Evolutionary conservation across 306 rosid genomes (phyloP).

Genomic region (Delonix regia): DNA sequence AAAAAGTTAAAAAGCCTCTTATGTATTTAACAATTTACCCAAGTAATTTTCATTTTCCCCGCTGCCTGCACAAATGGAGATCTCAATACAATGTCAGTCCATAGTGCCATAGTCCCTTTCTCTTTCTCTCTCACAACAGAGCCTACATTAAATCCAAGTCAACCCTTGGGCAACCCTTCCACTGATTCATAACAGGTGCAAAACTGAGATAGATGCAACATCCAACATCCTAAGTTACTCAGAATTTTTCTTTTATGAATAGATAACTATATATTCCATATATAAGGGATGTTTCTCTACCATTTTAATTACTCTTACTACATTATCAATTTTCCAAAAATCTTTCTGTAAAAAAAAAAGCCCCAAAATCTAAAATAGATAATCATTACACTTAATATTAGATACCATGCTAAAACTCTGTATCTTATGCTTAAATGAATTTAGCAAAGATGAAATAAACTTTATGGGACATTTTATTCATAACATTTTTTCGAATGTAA

Average conservation of each 20-base stretch:
- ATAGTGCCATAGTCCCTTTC: background rate
- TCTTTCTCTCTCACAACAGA: background rate
- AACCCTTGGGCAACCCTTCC: background rate
- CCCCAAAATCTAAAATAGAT: background rate
- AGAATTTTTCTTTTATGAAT: background rate
- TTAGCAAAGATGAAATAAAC: background rate
- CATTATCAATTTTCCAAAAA: background rate
- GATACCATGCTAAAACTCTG: background rate
- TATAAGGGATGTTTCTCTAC: background rate
- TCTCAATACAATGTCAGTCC: background rate
- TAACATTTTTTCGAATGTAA: background rate
- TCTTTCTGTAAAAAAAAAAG: background rate
- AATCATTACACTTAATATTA: background rate
- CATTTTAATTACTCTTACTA: background rate
- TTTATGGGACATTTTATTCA: background rate
- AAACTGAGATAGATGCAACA: background rate
- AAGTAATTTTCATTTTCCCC: background rate
- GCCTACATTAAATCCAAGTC: background rate
- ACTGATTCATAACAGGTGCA: background rate
- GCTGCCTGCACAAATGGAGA: background rate
- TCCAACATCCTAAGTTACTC: background rate
- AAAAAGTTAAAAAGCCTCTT: background rate
- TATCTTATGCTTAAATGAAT: background rate
- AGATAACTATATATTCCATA: background rate
- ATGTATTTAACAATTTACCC: background rate